Evolutionary conservation across 2,329 filamentous ascomycete genomes (phyloP).

Genomic region (Fusarium sp.): DNA sequence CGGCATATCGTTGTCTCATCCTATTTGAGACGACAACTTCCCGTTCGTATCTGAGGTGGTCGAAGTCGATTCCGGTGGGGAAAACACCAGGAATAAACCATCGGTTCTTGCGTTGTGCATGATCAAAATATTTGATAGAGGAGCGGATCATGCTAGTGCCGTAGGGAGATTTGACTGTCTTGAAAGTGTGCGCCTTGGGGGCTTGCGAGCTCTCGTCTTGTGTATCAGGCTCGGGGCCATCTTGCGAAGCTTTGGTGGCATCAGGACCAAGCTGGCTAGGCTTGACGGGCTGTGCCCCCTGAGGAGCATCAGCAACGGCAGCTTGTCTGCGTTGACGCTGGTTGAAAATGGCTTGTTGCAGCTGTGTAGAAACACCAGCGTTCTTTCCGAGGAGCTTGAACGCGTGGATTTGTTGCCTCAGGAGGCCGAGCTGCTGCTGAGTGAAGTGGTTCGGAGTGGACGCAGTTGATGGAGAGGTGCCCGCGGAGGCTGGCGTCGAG

Average conservation of each 20-base stretch:
- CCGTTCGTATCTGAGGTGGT: conserved; percentile 83
- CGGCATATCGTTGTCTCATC: conserved; percentile 81
- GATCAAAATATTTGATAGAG: conserved; percentile 79
- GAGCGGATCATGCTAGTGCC: conserved; percentile 60
- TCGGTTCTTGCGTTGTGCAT: conserved; percentile 76
- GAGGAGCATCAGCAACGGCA: conserved; percentile 57
- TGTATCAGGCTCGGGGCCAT: conserved; percentile 47
- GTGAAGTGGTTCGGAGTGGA: conserved; percentile 69
- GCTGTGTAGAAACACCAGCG: conserved; percentile 74
- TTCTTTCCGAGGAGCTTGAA: conserved; percentile 93
- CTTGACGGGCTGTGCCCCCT: conserved; percentile 47
- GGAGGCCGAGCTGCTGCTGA: conserved; percentile 76
- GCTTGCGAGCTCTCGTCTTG: conserved; percentile 47
- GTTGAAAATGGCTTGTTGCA: conserved; percentile 84
- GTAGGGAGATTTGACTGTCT: conserved; percentile 78
- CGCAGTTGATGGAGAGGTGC: conserved; percentile 43
- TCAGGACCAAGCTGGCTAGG: conserved; percentile 46
- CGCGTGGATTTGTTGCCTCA: conserved; percentile 86
- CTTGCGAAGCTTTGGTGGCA: conserved; percentile 48
- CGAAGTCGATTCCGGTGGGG: conserved; percentile 86
- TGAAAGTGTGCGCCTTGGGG: conserved; percentile 64
- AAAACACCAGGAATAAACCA: conserved; percentile 86
- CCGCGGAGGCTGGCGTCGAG: conserved; percentile 46
- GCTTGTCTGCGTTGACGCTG: conserved; percentile 71
- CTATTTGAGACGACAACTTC: conserved; percentile 90